A percentile compares a stretch with the other conserved stretches of the same genome.
These are phyloP conservation scores for Exophiala alcalophila DNA, from an alignment of 2,329 filamentous ascomycete species.

Conservation along the genomic window DNA sequence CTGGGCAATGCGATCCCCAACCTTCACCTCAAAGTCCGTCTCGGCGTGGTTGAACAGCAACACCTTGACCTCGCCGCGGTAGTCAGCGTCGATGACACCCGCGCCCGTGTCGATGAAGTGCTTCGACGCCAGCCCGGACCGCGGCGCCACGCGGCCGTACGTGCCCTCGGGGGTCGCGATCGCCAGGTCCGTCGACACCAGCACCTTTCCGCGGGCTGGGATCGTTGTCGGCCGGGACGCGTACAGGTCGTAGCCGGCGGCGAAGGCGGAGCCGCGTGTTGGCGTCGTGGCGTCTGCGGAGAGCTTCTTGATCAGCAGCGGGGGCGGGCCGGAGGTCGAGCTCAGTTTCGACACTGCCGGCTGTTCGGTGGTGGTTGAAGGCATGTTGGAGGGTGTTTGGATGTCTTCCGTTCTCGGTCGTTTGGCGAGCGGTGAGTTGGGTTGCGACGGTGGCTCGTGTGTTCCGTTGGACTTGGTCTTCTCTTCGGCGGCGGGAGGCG, in stretches of 20 bases:
- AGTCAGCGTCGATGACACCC: conserved; percentile 96
- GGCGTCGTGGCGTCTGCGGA: conserved; percentile 74
- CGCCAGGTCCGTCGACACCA: conserved; percentile 87
- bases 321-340: conserved; percentile 46
- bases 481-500: conserved; percentile 35
- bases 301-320: conserved; percentile 84
- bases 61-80: conserved; percentile 89
- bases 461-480: conserved; percentile 26
- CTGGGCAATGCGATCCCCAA: conserved; percentile 90
- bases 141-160: conserved; percentile 84
- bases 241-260: conserved; percentile 94
- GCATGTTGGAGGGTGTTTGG: conserved; percentile 31
- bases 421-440: conserved; percentile 74
- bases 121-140: conserved; percentile 87
- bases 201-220: conserved; percentile 74
- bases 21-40: conserved; percentile 72
- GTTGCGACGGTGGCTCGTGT: conserved; percentile 57
- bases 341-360: conserved; percentile 34
- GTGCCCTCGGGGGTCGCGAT: conserved; percentile 89
- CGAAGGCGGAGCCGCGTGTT: conserved; percentile 82
- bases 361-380: conserved; percentile 34
- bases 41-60: conserved; percentile 91
- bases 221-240: conserved; percentile 69
- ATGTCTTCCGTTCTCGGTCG: conserved; percentile 63
- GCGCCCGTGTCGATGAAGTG: conserved; percentile 95